A percentile compares a stretch with the other conserved stretches of the same genome.
These are phyloP conservation scores for Pneumocystis oryctolagi DNA, from an alignment of 1,139 yeast genomes.

Conservation along the genomic window DNA sequence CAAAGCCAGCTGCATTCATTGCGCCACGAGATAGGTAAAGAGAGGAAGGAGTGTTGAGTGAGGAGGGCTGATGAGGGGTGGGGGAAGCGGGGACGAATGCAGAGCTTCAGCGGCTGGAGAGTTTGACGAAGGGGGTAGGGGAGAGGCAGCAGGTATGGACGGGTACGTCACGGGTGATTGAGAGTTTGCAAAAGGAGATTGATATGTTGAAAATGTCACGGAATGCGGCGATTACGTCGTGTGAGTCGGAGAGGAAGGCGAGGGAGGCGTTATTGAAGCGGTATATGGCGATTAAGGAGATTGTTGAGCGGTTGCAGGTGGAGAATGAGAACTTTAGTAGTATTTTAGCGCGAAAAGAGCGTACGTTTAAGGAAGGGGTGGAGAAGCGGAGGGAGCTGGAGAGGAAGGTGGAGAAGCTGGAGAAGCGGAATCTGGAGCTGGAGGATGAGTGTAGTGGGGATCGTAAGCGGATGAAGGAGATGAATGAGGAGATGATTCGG, in stretches of 20 bases:
- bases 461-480: background rate
- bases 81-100: background rate
- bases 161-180: conserved; percentile 8
- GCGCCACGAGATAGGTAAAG: background rate
- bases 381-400: conserved; percentile 1
- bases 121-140: background rate
- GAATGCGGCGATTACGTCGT: conserved; percentile 4
- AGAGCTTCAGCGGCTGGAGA: background rate
- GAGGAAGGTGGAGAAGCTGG: background rate
- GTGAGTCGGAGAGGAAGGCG: conserved; percentile 6
- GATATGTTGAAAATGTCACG: conserved; percentile 4
- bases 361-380: conserved; percentile 1
- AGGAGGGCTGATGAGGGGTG: background rate
- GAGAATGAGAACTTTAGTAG: conserved; percentile 2
- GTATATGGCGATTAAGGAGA: conserved; percentile 5
- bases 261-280: conserved; percentile 6
- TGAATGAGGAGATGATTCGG: background rate
- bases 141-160: background rate
- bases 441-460: conserved; percentile 1
- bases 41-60: background rate
- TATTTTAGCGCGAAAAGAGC: conserved; percentile 1
- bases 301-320: conserved; percentile 4
- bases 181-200: conserved; percentile 9
- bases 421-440: background rate
- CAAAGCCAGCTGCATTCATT: background rate